Percentiles rank a stretch among this genome's conserved stretches.
These are phyloP conservation scores for Schizopora paradoxa DNA, from an alignment of 1,284 basidiomycete genomes.

Conservation along the genomic window DNA sequence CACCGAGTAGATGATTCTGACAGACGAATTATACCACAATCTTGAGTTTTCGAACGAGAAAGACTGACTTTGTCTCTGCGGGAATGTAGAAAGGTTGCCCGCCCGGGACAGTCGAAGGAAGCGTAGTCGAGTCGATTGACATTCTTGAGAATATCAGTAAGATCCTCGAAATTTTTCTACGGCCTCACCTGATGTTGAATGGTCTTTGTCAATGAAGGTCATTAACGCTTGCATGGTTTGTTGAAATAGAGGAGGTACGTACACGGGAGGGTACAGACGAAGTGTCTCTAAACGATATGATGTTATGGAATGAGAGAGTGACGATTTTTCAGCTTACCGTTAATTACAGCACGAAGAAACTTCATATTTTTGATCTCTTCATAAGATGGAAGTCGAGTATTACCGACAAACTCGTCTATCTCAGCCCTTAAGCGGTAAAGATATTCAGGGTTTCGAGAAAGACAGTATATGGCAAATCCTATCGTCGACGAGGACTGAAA, in stretches of 20 bases:
- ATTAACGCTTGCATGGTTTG: slow-evolving; percentile 14
- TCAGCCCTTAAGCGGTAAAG: slow-evolving; percentile 46
- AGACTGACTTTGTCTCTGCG: slow-evolving; percentile 14
- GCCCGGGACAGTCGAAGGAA: slow-evolving; percentile 22
- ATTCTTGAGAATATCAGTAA: too few relatives aligned
- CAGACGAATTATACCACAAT: slow-evolving; percentile 17
- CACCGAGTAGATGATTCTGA: slow-evolving; percentile 23
- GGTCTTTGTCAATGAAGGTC: slow-evolving; percentile 25
- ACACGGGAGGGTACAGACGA: slow-evolving; percentile 42
- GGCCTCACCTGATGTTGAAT: slow-evolving; percentile 30
- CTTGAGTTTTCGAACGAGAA: neutral
- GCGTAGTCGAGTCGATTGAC: slow-evolving; percentile 20
- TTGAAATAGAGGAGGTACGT: slow-evolving; percentile 13
- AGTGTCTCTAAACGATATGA: slow-evolving; percentile 31
- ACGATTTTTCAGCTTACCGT: slow-evolving; percentile 34
- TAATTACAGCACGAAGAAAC: slow-evolving; percentile 54
- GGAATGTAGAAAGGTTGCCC: slow-evolving; percentile 33
- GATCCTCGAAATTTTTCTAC: too few relatives aligned
- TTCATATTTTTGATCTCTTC: slow-evolving; percentile 54
- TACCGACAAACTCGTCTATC: slow-evolving; percentile 44
- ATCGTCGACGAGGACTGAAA: slow-evolving; percentile 45
- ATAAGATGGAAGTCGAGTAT: slow-evolving; percentile 40
- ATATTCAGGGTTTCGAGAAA: slow-evolving; percentile 45
- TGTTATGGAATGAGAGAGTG: neutral
- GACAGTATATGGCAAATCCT: slow-evolving; percentile 48